phyloP scores from a whole-genome alignment of 2,329 filamentous ascomycete species.

The Pseudogymnoascus sp. region DNA sequence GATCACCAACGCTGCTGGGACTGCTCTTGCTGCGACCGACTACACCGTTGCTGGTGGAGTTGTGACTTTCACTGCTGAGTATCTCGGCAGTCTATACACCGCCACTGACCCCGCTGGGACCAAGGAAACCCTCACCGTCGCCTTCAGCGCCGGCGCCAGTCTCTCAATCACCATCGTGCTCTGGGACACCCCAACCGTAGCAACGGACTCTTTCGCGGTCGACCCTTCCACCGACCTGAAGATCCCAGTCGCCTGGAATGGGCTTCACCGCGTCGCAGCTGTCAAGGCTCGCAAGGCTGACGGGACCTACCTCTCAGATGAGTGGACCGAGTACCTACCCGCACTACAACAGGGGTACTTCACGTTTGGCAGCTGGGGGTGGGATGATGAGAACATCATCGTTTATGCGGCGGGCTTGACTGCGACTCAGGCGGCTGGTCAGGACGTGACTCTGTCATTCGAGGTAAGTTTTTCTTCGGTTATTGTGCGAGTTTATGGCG shows the following conservation, averaged over 20 bases:
- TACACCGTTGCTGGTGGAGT: constrained; percentile 38
- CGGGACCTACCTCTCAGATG: constrained; percentile 43
- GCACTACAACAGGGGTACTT: constrained; percentile 41
- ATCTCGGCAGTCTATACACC: constrained; percentile 38
- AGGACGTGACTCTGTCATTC: constrained; percentile 41
- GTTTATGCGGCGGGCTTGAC: constrained; percentile 38
- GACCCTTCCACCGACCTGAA: constrained; percentile 25
- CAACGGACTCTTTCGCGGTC: constrained; percentile 15
- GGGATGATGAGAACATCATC: constrained; percentile 38
- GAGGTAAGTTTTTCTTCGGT: constrained; percentile 23
- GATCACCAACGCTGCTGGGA: constrained; percentile 32
- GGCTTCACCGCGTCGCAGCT: constrained; percentile 40
- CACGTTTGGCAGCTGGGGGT: constrained; percentile 44
- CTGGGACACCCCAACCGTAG: constrained; percentile 38
- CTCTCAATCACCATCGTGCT: constrained; percentile 42
- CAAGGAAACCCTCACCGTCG: constrained; percentile 42
- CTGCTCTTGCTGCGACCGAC: constrained; percentile 33
- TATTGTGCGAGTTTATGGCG: not conserved
- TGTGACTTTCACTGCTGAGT: constrained; percentile 40
- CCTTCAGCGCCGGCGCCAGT: constrained; percentile 43
- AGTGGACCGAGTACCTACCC: constrained; percentile 46
- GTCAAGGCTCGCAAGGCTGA: constrained; percentile 42
- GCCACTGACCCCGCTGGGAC: constrained; percentile 35
- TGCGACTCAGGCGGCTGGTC: constrained; percentile 37
- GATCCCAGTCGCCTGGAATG: constrained; percentile 45